Evolutionary conservation across 2,329 filamentous ascomycete species (phyloP), one percentile per base, ranked within the genome.

Genomic region (Pseudofabraea citricarpa): DNA sequence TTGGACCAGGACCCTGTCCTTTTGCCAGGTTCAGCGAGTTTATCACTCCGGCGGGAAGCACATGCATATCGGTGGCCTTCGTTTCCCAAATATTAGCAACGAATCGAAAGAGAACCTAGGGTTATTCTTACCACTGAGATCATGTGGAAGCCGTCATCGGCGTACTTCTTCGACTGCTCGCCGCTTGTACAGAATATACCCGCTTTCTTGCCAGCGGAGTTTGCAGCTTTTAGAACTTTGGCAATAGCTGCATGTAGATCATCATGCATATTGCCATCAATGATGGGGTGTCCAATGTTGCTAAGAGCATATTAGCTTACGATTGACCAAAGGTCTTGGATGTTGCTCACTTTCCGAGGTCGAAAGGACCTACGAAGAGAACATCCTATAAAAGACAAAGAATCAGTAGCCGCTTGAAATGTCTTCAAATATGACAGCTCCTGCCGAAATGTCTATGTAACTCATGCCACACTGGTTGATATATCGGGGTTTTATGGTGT

Each of bases 291-390:
- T 1, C 77, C 79, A 36, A 82, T 79, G 52, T 75, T 81, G 58
- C 81, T 80, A 13, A 24, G 21, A 22, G 35, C n/a, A n/a, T 31
- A 15, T 31, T 21, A 37, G 35, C 10, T 37, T 21, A 24, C n/a
- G 19, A 37, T 8, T 7, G 13, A 23, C 6, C 3, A 10, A 13
- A 5, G 21, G 19, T 37, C 15, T 20, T 23, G 12, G 19, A 8
- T 20, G 6, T 22, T n/a, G 16, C n/a, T n/a, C 23, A 37, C 35
- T 37, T 64, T 54, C 77, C 82, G 41, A 85, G 68, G 54, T 85
- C 81, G 56, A 83, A 84, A 2, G 81, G 81, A 0, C 81, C 81
- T 36, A 85, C 71, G 56, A 83, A 84, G 19, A 85, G 63, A 4
- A 81, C 72, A 48, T 85, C 81, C n/a, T n/a, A n/a, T n/a, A n/a